Conservation (phyloP, 2,329 filamentous ascomycete species). For the Alternaria alternata region DNA sequence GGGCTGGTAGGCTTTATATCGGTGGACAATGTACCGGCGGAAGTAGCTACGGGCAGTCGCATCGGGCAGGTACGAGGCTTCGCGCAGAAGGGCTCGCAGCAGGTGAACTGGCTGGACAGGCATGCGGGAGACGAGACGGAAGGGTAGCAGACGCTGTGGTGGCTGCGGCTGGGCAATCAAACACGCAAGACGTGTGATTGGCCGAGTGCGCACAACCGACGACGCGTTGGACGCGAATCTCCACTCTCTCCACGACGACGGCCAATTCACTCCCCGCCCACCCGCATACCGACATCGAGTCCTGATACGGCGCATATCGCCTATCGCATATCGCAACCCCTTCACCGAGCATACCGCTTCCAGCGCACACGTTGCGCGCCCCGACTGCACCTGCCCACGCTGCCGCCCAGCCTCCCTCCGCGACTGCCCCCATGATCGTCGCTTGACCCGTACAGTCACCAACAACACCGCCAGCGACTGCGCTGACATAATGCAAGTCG, state of each 20-base stretch:
- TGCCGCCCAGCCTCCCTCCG: slow-evolving; percentile 2
- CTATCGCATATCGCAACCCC: slow-evolving; percentile 7
- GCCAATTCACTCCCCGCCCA: slow-evolving; percentile 28
- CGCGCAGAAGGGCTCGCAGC: slow-evolving; percentile 65
- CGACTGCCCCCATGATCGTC: slow-evolving; percentile 27
- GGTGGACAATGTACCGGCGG: slow-evolving; percentile 56
- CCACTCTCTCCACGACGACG: slow-evolving; percentile 27
- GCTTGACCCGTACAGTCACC: slow-evolving; percentile 22
- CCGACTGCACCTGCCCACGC: slow-evolving; percentile 8
- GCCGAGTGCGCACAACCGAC: slow-evolving; percentile 25
- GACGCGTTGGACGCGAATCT: slow-evolving; percentile 35
- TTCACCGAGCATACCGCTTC: background rate
- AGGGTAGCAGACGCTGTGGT: slow-evolving; percentile 1
- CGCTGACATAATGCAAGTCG: slow-evolving; percentile 46
- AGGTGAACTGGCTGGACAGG: slow-evolving; percentile 53
- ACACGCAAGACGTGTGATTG: slow-evolving; percentile 26
- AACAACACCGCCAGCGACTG: slow-evolving; percentile 22
- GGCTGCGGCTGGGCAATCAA: slow-evolving; percentile 7
- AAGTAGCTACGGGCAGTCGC: slow-evolving; percentile 61
- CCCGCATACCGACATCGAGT: slow-evolving; percentile 7
- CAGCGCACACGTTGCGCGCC: slow-evolving; percentile 1
- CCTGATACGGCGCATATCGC: slow-evolving; percentile 1
- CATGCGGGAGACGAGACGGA: slow-evolving; percentile 20
- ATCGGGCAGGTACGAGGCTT: slow-evolving; percentile 69
- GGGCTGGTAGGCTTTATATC: slow-evolving; percentile 58